phyloP scores from a whole-genome alignment of 2,329 filamentous ascomycete genomes.

The Xenoacremonium recifei region DNA sequence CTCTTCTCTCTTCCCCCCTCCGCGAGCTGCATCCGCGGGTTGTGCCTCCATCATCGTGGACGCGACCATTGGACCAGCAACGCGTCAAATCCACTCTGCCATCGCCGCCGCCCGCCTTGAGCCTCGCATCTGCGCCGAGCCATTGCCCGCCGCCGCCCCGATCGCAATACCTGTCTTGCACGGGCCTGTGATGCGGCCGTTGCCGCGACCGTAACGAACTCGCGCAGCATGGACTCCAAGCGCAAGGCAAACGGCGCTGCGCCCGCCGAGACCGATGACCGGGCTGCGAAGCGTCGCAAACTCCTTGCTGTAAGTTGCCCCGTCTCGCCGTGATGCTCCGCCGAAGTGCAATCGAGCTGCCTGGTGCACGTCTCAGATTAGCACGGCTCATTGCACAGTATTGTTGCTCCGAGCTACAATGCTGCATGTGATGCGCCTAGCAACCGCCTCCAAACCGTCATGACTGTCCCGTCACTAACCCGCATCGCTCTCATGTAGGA shows the following conservation, averaged over 20 bases:
- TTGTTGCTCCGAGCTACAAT: background rate
- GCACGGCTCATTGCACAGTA: background rate
- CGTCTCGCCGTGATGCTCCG: conserved; percentile 20
- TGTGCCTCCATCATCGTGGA: conserved; percentile 11
- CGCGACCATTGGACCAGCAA: conserved; percentile 25
- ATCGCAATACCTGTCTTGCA: conserved; percentile 3
- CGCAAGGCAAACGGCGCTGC: conserved; percentile 52
- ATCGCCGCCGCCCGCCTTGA: conserved; percentile 17
- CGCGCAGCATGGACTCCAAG: conserved; percentile 52
- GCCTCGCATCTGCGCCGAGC: conserved; percentile 17
- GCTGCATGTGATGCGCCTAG: no score
- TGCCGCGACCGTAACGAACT: conserved; percentile 21
- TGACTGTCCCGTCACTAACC: background rate
- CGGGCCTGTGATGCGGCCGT: conserved; percentile 26
- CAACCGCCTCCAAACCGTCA: no score
- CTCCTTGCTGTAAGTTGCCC: conserved; percentile 50
- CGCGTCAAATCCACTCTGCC: conserved; percentile 28
- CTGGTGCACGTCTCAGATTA: background rate
- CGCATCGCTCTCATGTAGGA: conserved; percentile 20
- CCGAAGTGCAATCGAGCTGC: conserved; percentile 6
- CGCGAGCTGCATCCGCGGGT: background rate
- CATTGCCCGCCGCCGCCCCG: conserved; percentile 26
- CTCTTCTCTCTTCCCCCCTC: no score
- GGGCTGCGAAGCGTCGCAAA: conserved; percentile 56
- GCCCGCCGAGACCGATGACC: conserved; percentile 47